These are phyloP conservation scores for Xylaria nigripes DNA, from an alignment of 495 filamentous ascomycete genomes.

Conservation along the genomic window DNA sequence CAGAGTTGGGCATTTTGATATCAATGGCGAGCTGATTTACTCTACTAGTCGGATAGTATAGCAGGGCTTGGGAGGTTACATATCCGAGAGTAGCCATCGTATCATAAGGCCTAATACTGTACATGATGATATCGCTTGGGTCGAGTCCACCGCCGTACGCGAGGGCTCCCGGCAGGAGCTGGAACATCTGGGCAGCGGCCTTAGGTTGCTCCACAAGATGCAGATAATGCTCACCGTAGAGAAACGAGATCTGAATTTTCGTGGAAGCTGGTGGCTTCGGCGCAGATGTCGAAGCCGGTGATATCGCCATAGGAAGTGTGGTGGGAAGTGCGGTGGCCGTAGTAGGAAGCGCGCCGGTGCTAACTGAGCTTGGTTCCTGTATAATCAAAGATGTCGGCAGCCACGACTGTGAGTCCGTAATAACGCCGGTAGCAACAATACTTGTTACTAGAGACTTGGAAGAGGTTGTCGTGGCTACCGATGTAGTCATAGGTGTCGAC, in stretches of 20 bases:
- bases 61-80: constrained; percentile 72
- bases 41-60: constrained; percentile 60
- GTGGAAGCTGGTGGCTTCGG: constrained; percentile 49
- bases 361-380: constrained; percentile 27
- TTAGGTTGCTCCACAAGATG: constrained; percentile 64
- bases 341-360: constrained; percentile 14
- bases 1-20: constrained; percentile 57
- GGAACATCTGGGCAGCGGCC: constrained; percentile 81
- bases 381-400: constrained; percentile 38
- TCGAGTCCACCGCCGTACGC: constrained; percentile 53
- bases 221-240: constrained; percentile 66
- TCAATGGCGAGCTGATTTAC: constrained; percentile 54
- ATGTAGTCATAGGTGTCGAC: constrained; percentile 5
- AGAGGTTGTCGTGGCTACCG: constrained; percentile 9
- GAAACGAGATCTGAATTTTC: constrained; percentile 79
- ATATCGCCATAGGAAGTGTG: constrained; percentile 64
- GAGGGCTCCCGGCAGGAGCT: constrained; percentile 67
- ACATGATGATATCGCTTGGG: constrained; percentile 50
- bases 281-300: constrained; percentile 39
- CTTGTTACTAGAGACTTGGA: constrained; percentile 27
- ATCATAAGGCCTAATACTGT: constrained; percentile 69
- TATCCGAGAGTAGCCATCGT: constrained; percentile 61
- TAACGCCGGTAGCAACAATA: constrained; percentile 30
- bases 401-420: constrained; percentile 34
- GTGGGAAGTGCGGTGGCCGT: constrained; percentile 47